phyloP scores from a whole-genome alignment of 495 filamentous ascomycete genomes.

The Penicillium antarcticum region DNA sequence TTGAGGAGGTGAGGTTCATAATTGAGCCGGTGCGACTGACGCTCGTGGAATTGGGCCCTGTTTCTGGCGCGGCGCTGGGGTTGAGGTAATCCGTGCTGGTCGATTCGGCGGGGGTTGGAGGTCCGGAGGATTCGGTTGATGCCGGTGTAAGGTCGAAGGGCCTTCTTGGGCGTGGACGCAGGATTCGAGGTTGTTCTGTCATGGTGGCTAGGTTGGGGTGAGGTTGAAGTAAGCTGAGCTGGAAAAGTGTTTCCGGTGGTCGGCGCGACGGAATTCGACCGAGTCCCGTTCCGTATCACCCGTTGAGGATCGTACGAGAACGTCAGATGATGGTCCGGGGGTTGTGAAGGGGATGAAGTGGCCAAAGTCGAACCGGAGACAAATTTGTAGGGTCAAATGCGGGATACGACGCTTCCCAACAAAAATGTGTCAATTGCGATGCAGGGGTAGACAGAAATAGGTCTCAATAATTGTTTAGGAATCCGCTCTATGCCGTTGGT shows the following conservation, averaged over 20 bases:
- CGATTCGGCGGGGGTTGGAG: slow-evolving; percentile 43
- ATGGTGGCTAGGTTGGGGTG: slow-evolving; percentile 21
- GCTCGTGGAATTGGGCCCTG: slow-evolving; percentile 24
- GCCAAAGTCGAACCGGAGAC: not conserved
- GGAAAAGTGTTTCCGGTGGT: slow-evolving; percentile 7
- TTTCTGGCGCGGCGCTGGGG: slow-evolving; percentile 20
- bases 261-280: not conserved
- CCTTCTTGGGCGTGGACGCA: slow-evolving; percentile 72
- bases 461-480: slow-evolving; percentile 13
- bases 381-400: not conserved
- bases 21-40: slow-evolving; percentile 69
- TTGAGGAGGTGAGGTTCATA: slow-evolving; percentile 84
- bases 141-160: slow-evolving; percentile 63
- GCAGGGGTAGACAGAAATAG: not conserved
- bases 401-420: slow-evolving; percentile 5
- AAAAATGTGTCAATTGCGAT: slow-evolving; percentile 5
- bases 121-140: slow-evolving; percentile 51
- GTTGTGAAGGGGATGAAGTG: not conserved
- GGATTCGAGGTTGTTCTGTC: slow-evolving; percentile 52
- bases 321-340: too few relatives aligned
- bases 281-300: not conserved
- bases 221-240: not conserved
- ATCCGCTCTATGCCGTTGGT: slow-evolving; percentile 11
- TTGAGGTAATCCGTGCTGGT: slow-evolving; percentile 32
- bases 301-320: not conserved